Evolutionary conservation across 2,329 filamentous ascomycete genomes (phyloP).

Genomic region (Cercospora sp.): DNA sequence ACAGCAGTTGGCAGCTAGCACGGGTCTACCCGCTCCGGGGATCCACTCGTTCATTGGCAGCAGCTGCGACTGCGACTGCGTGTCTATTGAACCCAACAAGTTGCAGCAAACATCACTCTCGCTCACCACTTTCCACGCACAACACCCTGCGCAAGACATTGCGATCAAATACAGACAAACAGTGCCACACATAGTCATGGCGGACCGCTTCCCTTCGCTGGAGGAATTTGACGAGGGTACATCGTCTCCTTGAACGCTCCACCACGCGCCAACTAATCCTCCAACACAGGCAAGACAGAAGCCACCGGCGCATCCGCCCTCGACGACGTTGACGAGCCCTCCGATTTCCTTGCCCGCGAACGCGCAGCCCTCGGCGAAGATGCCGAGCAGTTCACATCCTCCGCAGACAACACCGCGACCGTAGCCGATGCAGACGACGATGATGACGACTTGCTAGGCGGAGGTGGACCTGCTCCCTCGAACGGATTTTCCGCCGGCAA

Average conservation of each 20-base stretch:
- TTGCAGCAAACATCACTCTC: conserved; percentile 3
- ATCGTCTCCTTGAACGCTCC: conserved; percentile 14
- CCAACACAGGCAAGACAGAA: conserved; percentile 65
- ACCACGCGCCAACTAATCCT: conserved; percentile 11
- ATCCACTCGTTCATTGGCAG: conserved; percentile 2
- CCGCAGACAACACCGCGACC: conserved; percentile 66
- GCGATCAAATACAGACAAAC: conserved; percentile 18
- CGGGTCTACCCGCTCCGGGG: neutral
- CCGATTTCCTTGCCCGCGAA: conserved; percentile 90
- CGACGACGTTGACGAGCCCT: conserved; percentile 59
- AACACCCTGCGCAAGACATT: neutral
- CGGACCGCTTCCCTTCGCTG: conserved; percentile 55
- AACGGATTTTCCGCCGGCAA: conserved; percentile 17
- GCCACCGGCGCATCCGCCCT: conserved; percentile 54
- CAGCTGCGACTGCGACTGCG: conserved; percentile 1
- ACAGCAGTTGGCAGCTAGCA: neutral
- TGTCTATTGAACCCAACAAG: conserved; percentile 6
- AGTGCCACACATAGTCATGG: conserved; percentile 41
- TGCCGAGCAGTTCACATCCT: conserved; percentile 82
- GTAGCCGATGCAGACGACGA: conserved; percentile 63
- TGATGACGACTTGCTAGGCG: conserved; percentile 65
- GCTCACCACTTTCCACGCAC: neutral
- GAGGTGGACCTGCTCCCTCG: conserved; percentile 53
- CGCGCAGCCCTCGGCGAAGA: conserved; percentile 89
- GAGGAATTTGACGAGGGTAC: conserved; percentile 56